These are phyloP conservation scores for Posidonia oceanica DNA, from an alignment of 116 monocot genomes.

Conservation along the genomic window DNA sequence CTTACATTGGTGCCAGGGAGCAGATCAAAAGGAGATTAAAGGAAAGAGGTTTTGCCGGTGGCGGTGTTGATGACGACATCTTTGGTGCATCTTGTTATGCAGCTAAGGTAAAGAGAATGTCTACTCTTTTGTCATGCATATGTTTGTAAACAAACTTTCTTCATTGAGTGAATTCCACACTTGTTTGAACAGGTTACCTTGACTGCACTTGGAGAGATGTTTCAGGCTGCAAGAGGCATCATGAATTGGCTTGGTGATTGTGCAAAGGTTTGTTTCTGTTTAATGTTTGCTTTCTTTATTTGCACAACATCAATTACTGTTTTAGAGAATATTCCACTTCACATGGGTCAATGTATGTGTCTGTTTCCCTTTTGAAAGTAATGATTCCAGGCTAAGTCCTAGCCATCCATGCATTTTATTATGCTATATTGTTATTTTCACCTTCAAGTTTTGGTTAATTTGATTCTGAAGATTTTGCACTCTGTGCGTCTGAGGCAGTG, in stretches of 20 bases:
- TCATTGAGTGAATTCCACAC: neutral
- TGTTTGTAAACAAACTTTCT: neutral
- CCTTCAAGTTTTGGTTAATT: no score
- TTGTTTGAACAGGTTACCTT: conserved; percentile 47
- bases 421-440: no score
- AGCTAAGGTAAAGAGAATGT: conserved; percentile 46
- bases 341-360: no score
- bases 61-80: conserved; percentile 38
- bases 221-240: conserved; percentile 81
- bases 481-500: no score
- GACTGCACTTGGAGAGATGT: conserved; percentile 86
- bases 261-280: conserved; percentile 53
- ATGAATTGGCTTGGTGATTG: conserved; percentile 97
- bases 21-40: conserved; percentile 88
- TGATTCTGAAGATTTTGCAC: no score
- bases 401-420: no score
- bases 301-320: neutral
- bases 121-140: neutral
- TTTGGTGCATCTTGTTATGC: conserved; percentile 82
- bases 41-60: conserved; percentile 36
- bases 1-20: conserved; percentile 92
- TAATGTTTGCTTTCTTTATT: neutral
- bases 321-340: no score
- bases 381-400: no score
- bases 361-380: neutral